Evolutionary conservation across 805 yeast species (phyloP), one percentile per base, ranked within the genome.

Genomic region (Wickerhamiella alocasiicola): DNA sequence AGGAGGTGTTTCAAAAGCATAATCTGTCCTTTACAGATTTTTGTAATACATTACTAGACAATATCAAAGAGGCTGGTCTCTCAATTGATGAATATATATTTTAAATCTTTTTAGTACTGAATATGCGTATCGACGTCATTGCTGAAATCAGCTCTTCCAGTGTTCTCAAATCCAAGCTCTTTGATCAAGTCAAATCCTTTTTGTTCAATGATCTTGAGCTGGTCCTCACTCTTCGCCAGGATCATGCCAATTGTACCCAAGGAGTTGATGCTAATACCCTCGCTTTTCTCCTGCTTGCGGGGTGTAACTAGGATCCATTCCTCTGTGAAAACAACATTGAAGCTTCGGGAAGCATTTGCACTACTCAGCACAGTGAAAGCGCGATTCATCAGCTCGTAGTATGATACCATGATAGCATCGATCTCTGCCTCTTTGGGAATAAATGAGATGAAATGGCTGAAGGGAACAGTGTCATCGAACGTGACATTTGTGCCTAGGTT

Each of bases 231-330:
- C 57, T 82, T 87, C 39, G 85, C 87, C 43, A 81, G 67, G 37
- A 87, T 55, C 48, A 88, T 59, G 1, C 97, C 96, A 46, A 81
- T 65, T 44, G 72, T 73, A 0, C 94, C 96, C 34, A 84, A 71
- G 0, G 95, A 69, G 55, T 88, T 88, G 49, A 85, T 69, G 44
- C 88, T 80, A 23, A 77, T 60, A 5, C 57, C 63, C 17, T 44
- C 49, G 6, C 64, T 64, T 31, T 68, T 66, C 1, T 79, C 77
- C 13, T 56, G 52, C 2, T 78, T 64, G 53, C 96, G 71, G 13
- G 98, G 97, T n/a, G 85, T 78, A 17, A 81, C 58, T 72, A 85
- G 72, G 62, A 88, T 72, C 82, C 91, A 88, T 40, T 74, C 70
- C 36, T 75, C 74, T 36, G 93, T 84, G 70, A 88, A 73, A 32